These are phyloP conservation scores for Rhodotorula sp. DNA, from an alignment of 1,284 basidiomycete genomes.

Conservation along the genomic window DNA sequence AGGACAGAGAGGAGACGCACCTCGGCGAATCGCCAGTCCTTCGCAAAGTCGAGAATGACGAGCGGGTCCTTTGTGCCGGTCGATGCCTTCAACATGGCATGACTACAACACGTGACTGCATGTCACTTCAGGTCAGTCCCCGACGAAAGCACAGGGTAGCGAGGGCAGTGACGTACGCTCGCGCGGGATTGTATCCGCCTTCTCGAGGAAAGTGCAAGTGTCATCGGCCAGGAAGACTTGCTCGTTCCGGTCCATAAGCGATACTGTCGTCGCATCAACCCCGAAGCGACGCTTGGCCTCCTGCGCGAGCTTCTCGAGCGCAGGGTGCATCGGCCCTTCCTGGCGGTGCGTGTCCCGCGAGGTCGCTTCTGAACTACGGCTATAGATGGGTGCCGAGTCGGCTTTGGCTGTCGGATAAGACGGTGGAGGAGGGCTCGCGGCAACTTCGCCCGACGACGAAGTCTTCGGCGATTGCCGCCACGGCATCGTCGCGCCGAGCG, in stretches of 20 bases:
- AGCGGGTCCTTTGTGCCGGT: slow-evolving; percentile 34
- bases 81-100: slow-evolving; percentile 35
- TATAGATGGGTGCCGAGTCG: neutral
- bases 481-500: neutral
- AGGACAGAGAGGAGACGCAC: neutral
- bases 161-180: slow-evolving; percentile 19
- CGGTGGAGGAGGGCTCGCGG: neutral
- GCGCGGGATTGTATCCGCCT: slow-evolving; percentile 4
- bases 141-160: neutral
- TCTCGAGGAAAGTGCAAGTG: slow-evolving; percentile 11
- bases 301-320: slow-evolving; percentile 26
- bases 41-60: slow-evolving; percentile 36
- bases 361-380: neutral
- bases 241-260: slow-evolving; percentile 33
- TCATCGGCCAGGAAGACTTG: slow-evolving; percentile 35
- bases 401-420: neutral
- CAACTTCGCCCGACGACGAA: neutral
- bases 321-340: slow-evolving; percentile 14
- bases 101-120: slow-evolving; percentile 30
- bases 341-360: neutral
- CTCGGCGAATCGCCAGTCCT: slow-evolving; percentile 36
- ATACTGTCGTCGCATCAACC: slow-evolving; percentile 26
- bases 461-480: neutral
- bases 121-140: neutral
- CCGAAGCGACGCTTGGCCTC: slow-evolving; percentile 27